phyloP scores from a whole-genome alignment of 108 stramenopile species.

The Schizochytrium sp. region DNA sequence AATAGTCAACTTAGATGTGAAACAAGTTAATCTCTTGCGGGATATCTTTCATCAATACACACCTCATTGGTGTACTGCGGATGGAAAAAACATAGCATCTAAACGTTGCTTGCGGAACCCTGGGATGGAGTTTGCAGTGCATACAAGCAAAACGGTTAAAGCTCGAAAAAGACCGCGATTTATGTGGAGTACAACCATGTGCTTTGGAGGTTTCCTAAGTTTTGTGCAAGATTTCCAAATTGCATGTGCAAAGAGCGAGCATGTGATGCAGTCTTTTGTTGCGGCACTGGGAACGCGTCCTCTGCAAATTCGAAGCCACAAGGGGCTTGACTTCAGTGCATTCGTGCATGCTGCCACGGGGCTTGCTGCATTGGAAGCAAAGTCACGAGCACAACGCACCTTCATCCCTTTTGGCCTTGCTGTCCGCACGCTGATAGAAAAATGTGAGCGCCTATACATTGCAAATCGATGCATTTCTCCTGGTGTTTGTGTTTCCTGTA shows the following conservation, averaged over 20 bases:
- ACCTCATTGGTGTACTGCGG: neutral
- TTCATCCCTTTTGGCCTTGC: no score
- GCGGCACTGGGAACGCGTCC: neutral
- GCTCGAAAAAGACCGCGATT: neutral
- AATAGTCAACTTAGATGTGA: neutral
- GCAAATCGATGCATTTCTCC: no score
- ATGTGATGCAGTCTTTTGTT: neutral
- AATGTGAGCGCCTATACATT: no score
- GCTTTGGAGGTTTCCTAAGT: constrained; percentile 4
- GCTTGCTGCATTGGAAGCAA: neutral
- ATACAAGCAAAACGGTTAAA: neutral
- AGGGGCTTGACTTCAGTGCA: neutral
- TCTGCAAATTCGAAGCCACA: neutral
- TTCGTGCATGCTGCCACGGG: neutral
- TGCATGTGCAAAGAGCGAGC: neutral
- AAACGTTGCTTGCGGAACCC: neutral
- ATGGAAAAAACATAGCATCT: neutral
- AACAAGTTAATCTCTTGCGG: neutral
- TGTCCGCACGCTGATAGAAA: no score
- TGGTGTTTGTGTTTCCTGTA: neutral
- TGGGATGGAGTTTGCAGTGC: neutral
- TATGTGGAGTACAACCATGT: neutral
- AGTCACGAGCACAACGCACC: no score
- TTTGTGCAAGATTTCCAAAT: constrained; percentile 1
- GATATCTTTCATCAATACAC: neutral